These are phyloP conservation scores for Diplodia sapinea DNA, from an alignment of 2,329 filamentous ascomycete species.

Conservation along the genomic window DNA sequence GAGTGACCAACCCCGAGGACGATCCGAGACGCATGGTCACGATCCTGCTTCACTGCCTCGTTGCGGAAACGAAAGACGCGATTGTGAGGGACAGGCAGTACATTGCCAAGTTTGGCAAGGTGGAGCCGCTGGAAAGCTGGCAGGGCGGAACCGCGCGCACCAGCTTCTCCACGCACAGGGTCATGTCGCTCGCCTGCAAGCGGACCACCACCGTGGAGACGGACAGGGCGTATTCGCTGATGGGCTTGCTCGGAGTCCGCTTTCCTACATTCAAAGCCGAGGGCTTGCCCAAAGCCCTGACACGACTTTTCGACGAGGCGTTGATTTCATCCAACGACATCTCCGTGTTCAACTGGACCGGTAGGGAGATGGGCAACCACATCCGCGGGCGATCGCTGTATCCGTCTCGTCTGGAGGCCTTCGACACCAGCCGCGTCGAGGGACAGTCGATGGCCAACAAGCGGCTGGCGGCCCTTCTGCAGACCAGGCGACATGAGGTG, in stretches of 20 bases:
- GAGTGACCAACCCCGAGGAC: background rate
- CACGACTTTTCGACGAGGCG: conserved; percentile 5
- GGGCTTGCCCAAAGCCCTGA: background rate
- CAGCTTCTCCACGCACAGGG: background rate
- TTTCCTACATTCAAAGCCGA: background rate
- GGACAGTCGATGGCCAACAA: background rate
- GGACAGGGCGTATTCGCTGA: conserved; percentile 4
- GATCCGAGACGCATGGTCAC: background rate
- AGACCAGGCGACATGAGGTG: background rate
- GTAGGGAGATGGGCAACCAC: conserved; percentile 3
- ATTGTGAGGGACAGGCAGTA: background rate
- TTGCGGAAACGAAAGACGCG: background rate
- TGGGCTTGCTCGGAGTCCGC: conserved; percentile 7
- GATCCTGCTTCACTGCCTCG: background rate
- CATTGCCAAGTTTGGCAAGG: background rate
- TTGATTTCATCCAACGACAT: conserved; percentile 1
- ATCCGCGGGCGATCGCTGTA: conserved; percentile 16
- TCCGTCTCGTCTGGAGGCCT: background rate
- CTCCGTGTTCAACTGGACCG: conserved; percentile 10
- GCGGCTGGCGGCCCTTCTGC: background rate
- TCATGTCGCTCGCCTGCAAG: conserved; percentile 1
- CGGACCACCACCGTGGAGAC: background rate
- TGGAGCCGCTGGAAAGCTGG: background rate
- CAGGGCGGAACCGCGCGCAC: background rate
- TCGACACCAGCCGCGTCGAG: background rate